phyloP scores from a whole-genome alignment of 345 rosid genomes.

The Salix suchowensis region DNA sequence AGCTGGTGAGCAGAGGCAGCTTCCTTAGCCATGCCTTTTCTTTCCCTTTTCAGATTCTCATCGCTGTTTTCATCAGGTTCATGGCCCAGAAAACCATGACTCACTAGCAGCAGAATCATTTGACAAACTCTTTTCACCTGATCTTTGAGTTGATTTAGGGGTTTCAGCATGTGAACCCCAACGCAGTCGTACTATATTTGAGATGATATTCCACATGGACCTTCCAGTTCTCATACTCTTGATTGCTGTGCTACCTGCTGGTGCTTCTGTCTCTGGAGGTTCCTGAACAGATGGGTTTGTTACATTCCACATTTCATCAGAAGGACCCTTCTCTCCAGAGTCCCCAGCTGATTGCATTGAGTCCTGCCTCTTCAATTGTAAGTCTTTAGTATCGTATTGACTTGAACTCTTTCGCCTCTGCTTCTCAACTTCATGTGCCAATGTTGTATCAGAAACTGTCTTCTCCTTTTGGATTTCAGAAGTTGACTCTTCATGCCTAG shows the following conservation, averaged over 20 bases:
- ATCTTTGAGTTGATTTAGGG: slow-evolving; percentile 42
- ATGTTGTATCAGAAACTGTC: slow-evolving; percentile 15
- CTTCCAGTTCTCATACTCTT: slow-evolving; percentile 54
- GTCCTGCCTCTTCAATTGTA: slow-evolving; percentile 34
- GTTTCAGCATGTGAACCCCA: slow-evolving; percentile 68
- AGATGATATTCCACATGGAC: slow-evolving; percentile 74
- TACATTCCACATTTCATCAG: slow-evolving; percentile 88
- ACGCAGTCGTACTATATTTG: slow-evolving; percentile 55
- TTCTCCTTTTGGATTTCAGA: slow-evolving; percentile 37
- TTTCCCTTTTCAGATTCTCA: slow-evolving; percentile 41
- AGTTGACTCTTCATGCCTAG: slow-evolving; percentile 45
- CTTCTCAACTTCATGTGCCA: slow-evolving; percentile 26
- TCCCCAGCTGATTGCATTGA: slow-evolving; percentile 40
- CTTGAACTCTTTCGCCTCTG: slow-evolving; percentile 29
- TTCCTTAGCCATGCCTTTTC: slow-evolving; percentile 33
- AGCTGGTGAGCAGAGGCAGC: slow-evolving; percentile 30
- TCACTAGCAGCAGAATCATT: slow-evolving; percentile 60
- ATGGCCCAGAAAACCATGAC: slow-evolving; percentile 83
- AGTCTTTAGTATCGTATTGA: slow-evolving; percentile 26
- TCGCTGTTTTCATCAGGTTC: slow-evolving; percentile 63
- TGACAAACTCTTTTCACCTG: slow-evolving; percentile 55
- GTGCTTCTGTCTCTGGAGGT: slow-evolving; percentile 37
- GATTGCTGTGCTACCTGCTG: slow-evolving; percentile 31
- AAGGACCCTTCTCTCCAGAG: slow-evolving; percentile 68
- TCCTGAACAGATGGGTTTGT: slow-evolving; percentile 47